These are phyloP conservation scores for Dendrobium officinale DNA, from an alignment of 106 monocot species.

Conservation along the genomic window DNA sequence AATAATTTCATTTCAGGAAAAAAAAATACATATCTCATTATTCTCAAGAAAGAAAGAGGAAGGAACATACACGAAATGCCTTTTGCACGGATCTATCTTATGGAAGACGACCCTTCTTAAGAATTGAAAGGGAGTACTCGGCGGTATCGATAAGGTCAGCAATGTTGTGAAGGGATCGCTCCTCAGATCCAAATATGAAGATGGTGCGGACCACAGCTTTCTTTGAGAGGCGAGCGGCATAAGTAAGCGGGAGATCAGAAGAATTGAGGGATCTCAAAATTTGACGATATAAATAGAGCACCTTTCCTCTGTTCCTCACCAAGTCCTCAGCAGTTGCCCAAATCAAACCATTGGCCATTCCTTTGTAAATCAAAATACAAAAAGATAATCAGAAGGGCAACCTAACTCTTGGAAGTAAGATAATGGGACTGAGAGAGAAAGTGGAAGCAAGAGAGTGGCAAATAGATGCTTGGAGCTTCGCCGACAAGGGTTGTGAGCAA, in stretches of 20 bases:
- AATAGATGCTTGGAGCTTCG: no score
- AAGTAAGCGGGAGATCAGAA: constrained; percentile 48
- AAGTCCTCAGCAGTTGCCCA: constrained; percentile 81
- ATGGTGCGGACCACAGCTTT: constrained; percentile 68
- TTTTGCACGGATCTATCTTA: neutral
- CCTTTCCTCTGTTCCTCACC: constrained; percentile 36
- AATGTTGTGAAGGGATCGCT: constrained; percentile 88
- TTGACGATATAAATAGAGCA: constrained; percentile 71
- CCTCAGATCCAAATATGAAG: constrained; percentile 68
- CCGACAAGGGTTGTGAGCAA: no score
- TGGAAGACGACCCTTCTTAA: constrained; percentile 59
- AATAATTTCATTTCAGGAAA: no score
- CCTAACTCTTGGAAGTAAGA: no score
- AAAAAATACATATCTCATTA: no score
- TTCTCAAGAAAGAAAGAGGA: no score
- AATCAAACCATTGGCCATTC: constrained; percentile 40
- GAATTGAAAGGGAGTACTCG: constrained; percentile 56
- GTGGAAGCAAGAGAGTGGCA: no score
- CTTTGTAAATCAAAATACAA: neutral
- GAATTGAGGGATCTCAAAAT: constrained; percentile 66
- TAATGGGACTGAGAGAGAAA: no score
- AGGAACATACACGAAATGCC: no score
- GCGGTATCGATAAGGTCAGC: constrained; percentile 74
- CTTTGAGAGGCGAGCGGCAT: constrained; percentile 59
- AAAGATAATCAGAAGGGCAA: neutral